Percentiles rank a stretch among this genome's conserved stretches.
phyloP scores from a whole-genome alignment of 768 basidiomycete species.

The Boletus insuetus region DNA sequence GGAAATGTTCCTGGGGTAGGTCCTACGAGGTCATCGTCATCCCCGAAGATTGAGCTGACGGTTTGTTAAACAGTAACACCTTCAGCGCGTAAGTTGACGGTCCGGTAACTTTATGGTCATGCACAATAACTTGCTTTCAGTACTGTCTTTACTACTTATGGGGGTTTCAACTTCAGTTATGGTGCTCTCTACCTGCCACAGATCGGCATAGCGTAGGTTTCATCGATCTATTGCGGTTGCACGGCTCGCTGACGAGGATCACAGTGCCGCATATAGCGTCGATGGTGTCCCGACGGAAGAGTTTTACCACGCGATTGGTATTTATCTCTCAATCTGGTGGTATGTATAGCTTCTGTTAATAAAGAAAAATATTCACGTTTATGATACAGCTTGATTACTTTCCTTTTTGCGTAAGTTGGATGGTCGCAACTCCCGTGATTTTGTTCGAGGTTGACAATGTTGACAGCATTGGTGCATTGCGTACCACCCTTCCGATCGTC shows the following conservation, averaged over 20 bases:
- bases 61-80: slow-evolving; percentile 19
- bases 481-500: slow-evolving; percentile 24
- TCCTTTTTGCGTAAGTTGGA: slow-evolving; percentile 22
- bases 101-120: not conserved
- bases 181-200: slow-evolving; percentile 27
- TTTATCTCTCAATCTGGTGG: slow-evolving; percentile 28
- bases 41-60: slow-evolving; percentile 1
- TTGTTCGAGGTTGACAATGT: not conserved
- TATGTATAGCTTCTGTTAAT: slow-evolving; percentile 2
- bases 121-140: slow-evolving; percentile 1
- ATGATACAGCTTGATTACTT: slow-evolving; percentile 20
- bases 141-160: slow-evolving; percentile 28
- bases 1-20: slow-evolving; percentile 32
- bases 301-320: slow-evolving; percentile 25
- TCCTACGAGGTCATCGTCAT: not conserved
- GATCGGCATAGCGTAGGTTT: slow-evolving; percentile 26
- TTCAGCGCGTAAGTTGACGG: slow-evolving; percentile 23
- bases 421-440: too few relatives aligned
- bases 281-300: slow-evolving; percentile 24
- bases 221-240: too few relatives aligned
- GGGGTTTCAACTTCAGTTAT: slow-evolving; percentile 30
- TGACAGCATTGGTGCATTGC: slow-evolving; percentile 25
- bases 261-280: slow-evolving; percentile 25
- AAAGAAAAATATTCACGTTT: not conserved
- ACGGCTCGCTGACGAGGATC: not conserved